Conservation (phyloP, 148 eudicot species). For the Fallopia convolvulus region DNA sequence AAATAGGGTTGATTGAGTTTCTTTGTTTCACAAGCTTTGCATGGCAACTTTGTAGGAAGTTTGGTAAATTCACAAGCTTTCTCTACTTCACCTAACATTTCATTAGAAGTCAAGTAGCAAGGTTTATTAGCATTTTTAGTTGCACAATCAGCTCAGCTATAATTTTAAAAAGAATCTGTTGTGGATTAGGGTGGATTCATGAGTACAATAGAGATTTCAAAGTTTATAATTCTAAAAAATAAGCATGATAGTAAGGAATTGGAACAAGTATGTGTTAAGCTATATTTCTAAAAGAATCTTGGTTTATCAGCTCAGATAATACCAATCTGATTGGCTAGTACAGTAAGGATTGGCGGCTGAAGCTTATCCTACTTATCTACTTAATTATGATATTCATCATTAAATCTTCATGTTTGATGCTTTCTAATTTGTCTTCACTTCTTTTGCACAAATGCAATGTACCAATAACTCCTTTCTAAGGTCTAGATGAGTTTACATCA, state of each 20-base stretch:
- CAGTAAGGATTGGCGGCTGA: background rate
- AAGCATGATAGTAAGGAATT: no score
- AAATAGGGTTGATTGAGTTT: background rate
- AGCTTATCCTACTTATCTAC: background rate
- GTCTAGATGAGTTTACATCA: background rate
- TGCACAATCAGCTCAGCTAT: no score
- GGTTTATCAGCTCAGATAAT: background rate
- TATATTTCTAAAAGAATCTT: no score
- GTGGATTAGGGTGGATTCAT: no score
- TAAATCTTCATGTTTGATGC: background rate
- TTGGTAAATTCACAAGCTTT: conserved; percentile 2
- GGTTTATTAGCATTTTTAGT: background rate
- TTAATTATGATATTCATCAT: background rate
- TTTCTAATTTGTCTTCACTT: background rate
- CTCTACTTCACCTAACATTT: background rate
- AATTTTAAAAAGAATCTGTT: no score
- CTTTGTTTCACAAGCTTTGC: conserved; percentile 11
- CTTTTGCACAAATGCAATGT: background rate
- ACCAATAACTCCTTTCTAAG: background rate
- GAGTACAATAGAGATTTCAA: no score
- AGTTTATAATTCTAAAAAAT: no score
- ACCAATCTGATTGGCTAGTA: background rate
- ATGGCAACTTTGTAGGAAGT: background rate
- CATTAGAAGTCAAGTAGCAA: background rate
- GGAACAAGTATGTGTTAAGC: no score